Base-by-base conservation (phyloP, 2,329 filamentous ascomycete species). In the Chalaropsis thielavioides region DNA sequence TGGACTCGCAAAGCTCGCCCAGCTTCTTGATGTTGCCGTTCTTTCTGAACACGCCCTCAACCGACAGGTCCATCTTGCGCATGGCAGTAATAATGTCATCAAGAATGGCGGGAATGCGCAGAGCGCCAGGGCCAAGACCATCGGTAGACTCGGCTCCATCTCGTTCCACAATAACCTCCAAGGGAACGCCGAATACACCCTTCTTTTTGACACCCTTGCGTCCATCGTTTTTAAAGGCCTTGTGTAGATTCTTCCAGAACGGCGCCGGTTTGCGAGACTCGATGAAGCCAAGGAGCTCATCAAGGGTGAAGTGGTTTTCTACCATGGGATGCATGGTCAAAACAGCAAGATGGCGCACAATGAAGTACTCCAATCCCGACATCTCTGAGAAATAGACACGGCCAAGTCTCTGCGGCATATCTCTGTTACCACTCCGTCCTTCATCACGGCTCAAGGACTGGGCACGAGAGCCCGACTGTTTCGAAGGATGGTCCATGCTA, bases 61-160 rank as follows among this genome's bases (percentile, higher is more conserved):
- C 90, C 1, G 92, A 97, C 78, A 99, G 91, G 74, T 99, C 94
- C 90, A 99, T 97, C 75, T 92, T 94, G 70, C 92, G 86, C 90
- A 99, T 96, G 13, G 92, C 91, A 3, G 89, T 88, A 44, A 99
- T 87, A 61, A 92, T 86, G 73, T 96, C 92, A 71, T 97, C 92
- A n/a, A 99, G 83, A 63, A 99, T 80, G n/a, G 90, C 89, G 2
- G 94, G 94, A 51, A 99, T 90, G 63, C 90, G 88, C 65, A 99
- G 80, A 15, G 90, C 88, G 19, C 92, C 92, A 11, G 94, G 92
- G 0, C 94, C 94, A 68, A 99, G 90, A 43, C 94, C 94, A 73
- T 97, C 91, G 0, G 92, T 97, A n/a, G 92, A 97, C 72, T 99
- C 94, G 49, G 94, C 92, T 54, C 92, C 92, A 71, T 96, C 92